phyloP scores from a whole-genome alignment of 169 alveolate species.

The Eimeria nieschulzi region DNA sequence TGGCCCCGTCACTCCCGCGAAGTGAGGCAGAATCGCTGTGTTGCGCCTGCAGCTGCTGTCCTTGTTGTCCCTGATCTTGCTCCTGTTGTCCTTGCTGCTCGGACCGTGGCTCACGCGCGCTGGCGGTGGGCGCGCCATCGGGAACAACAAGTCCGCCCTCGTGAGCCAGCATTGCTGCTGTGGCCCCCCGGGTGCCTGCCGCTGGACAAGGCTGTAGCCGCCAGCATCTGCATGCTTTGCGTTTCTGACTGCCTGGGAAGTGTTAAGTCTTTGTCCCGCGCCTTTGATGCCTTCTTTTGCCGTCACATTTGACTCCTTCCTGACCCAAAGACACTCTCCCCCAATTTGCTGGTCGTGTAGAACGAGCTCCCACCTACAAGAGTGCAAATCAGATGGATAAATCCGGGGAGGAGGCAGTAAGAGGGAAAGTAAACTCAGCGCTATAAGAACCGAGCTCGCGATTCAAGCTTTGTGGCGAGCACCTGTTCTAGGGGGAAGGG shows the following conservation, averaged over 20 bases:
- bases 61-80: not conserved
- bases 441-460: no score
- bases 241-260: conserved; percentile 27
- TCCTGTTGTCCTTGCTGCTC: not conserved
- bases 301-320: not conserved
- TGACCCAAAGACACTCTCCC: no score
- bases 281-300: not conserved
- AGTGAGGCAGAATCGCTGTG: not conserved
- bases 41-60: conserved; percentile 3
- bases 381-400: no score
- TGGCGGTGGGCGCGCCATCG: conserved; percentile 15
- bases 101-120: conserved; percentile 3
- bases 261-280: conserved; percentile 11
- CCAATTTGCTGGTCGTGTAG: no score
- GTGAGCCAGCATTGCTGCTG: conserved; percentile 68
- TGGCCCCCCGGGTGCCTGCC: conserved; percentile 66
- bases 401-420: no score
- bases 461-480: no score
- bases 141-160: conserved; percentile 56
- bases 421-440: no score
- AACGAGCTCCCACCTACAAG: no score
- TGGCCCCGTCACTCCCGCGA: not conserved
- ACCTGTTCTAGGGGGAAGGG: no score
- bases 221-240: conserved; percentile 45
- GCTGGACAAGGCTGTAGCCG: conserved; percentile 21